Evolutionary conservation across 73 alveolate species (phyloP).

Genomic region (Uronychia setigera): DNA sequence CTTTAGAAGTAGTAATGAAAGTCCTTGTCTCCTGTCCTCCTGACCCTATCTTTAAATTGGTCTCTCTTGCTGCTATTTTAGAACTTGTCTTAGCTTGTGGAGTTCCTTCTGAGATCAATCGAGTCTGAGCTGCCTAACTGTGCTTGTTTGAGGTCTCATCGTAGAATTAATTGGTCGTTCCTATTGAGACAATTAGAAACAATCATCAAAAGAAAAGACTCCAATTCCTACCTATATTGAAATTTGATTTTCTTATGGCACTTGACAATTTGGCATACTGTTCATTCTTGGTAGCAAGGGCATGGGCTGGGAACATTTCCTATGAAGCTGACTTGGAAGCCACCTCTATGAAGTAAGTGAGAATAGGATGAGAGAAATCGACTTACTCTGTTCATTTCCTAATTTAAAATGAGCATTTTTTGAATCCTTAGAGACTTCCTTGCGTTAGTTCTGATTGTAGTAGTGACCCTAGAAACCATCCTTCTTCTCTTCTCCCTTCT

Average conservation of each 20-base stretch:
- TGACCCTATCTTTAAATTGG: not conserved
- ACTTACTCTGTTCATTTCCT: not conserved
- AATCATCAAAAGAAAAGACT: too few relatives aligned
- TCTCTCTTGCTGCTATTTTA: not conserved
- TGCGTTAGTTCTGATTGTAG: not conserved
- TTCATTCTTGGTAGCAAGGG: not conserved
- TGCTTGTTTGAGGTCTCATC: not conserved
- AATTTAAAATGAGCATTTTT: not conserved
- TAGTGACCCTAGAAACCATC: not conserved
- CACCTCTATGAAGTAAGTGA: not conserved
- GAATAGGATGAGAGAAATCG: too few relatives aligned
- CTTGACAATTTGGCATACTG: not conserved
- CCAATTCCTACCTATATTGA: not conserved
- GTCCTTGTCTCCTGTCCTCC: constrained; percentile 6
- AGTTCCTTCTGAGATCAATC: too few relatives aligned
- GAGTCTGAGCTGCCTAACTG: not conserved
- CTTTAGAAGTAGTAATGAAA: not conserved
- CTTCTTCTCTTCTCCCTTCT: not conserved
- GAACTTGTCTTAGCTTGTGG: not conserved
- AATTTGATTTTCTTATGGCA: not conserved
- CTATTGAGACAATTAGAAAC: not conserved
- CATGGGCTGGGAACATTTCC: not conserved
- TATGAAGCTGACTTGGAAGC: not conserved
- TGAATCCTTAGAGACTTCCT: not conserved
- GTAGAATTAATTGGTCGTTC: not conserved